Base-by-base conservation (phyloP, 495 filamentous ascomycete species). In the Penicillium cosmopolitanum region DNA sequence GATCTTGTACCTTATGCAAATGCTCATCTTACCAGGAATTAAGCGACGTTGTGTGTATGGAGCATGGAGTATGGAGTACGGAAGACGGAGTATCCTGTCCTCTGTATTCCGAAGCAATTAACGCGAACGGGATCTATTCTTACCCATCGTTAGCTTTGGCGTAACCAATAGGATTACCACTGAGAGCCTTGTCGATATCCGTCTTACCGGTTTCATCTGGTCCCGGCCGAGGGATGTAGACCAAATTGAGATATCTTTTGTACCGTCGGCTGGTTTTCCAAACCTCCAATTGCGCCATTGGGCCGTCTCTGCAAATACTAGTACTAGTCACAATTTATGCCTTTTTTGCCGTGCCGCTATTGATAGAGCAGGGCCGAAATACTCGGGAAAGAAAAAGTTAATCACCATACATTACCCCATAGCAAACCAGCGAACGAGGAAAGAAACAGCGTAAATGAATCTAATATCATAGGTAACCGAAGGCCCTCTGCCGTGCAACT, bases 141-240 rank as follows among this genome's bases (percentile, higher is more conserved):
- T 31, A 31, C 36, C 9, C 11, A 38, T 38, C 11, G 36, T 38
- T 51, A 11, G 7, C 8, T 51, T 48, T 48, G 23, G 12, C 12
- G 12, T 25, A 13, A 10, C 57, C 44, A 50, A 33, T 51, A 18
- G 58, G 51, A 38, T 35, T 42, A 13, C 6, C n/a, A 23, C 50
- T 33, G 38, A 56, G 36, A 11, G 28, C 12, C n/a, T 57, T 64
- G 61, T 55, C 56, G 16, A 57, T 55, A 56, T 43, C 53, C 62
- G 58, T 65, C 57, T 19, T 57, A 35, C 51, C 50, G 34, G 53
- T 57, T 50, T 53, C 21, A 44, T 44, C 61, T 65, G 36, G 50
- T 36, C 43, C 36, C 25, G n/a, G 42, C n/a, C 19, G 21, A 36
- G 36, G 35, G 51, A 43, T 67, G 58, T 60, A 65, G 65, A 15